Evolutionary conservation across 2,329 filamentous ascomycete species (phyloP), one percentile per base, ranked within the genome.

Genomic region (Colletotrichum sp.): DNA sequence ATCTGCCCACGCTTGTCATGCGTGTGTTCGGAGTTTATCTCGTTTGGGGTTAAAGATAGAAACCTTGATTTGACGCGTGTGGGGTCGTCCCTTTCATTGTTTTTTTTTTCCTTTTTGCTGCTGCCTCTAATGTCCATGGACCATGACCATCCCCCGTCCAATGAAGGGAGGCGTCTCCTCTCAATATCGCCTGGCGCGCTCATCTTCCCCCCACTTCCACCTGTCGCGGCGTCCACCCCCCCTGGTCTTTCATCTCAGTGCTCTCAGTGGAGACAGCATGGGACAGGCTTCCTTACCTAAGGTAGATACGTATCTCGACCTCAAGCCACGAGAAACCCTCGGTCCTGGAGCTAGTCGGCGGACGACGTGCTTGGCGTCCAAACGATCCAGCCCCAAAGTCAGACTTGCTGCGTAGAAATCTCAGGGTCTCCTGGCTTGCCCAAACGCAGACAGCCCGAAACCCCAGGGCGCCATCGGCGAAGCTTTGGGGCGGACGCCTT

Each of bases 11-110:
- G 38, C 70, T 74, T 60, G 71, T 64, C 64, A 68, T 76, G 74
- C 71, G 60, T 71, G 71, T 74, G 71, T 76, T 76, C 74, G 74
- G 74, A 74, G 71, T 76, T 76, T 70, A 70, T 76, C 71, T 74
- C 32, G 21, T 70, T 76, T 73, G 71, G 74, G 74, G 64, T 74
- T 74, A 76, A 74, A 70, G 74, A 68, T 71, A 66, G 65, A 76
- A 74, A 74, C 74, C 70, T 74, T 74, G 71, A 75, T 72, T 72
- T 58, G 73, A 75, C 69, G n/a, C 38, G 73, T 52, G 52, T 75
- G 72, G 71, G 43, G 66, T 57, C 30, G 16, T 38, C 38, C 64
- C 66, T 74, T 64, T 70, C 24, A 36, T 55, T 63, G 30, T 58
- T 24, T 32, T 63, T 34, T 38, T 24, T 32, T 9, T 10, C 30